These are phyloP conservation scores for Saccharomycopsis schoenii DNA, from an alignment of 805 yeast genomes.

Conservation along the genomic window DNA sequence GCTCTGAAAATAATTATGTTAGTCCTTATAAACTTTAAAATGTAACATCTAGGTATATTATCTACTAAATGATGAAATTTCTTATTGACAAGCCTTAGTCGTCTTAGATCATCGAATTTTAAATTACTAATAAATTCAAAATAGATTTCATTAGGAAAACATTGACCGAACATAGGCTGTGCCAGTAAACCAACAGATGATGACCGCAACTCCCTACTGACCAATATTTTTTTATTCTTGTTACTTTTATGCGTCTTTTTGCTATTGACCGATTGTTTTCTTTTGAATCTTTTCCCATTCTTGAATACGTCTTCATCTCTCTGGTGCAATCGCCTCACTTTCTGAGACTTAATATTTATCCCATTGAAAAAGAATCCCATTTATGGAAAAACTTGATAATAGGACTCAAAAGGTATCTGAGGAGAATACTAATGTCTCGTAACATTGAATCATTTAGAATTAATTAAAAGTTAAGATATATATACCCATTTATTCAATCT, in stretches of 20 bases:
- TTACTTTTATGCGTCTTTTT: neutral
- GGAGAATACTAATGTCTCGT: neutral
- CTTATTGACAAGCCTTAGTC: neutral
- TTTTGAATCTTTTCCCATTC: neutral
- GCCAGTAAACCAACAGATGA: neutral
- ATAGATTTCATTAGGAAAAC: neutral
- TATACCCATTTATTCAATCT: neutral
- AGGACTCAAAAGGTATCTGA: too few species aligned
- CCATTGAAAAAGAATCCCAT: neutral
- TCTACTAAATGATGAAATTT: neutral
- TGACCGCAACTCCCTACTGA: neutral
- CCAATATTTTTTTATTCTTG: neutral
- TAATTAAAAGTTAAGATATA: too few species aligned
- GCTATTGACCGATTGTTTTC: neutral
- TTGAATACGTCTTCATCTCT: neutral
- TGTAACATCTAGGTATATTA: neutral
- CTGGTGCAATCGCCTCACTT: neutral
- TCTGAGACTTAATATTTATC: neutral
- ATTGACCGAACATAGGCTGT: neutral
- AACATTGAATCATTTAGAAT: too few species aligned
- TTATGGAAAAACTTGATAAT: too few species aligned
- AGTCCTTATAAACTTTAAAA: neutral
- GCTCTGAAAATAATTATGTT: neutral
- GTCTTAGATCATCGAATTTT: neutral
- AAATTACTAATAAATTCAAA: neutral